Conservation (phyloP, 352 stramenopile species). For the Globisporangium rhizosaccharum region DNA sequence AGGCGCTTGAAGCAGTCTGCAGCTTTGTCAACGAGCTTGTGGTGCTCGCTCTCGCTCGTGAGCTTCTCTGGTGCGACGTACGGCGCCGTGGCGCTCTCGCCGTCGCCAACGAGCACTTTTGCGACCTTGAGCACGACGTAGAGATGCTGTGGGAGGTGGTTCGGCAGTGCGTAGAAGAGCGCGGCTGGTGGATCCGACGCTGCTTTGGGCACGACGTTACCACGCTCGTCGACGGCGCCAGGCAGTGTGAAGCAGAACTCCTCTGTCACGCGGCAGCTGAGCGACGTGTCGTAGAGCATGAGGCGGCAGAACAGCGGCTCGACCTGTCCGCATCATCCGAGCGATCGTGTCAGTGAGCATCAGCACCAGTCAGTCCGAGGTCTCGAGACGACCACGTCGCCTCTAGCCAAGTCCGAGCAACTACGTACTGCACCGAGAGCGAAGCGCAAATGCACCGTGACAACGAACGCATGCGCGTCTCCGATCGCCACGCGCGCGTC, state of each 20-base stretch:
- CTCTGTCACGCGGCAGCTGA: slow-evolving; percentile 50
- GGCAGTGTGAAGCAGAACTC: slow-evolving; percentile 59
- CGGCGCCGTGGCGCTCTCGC: slow-evolving; percentile 38
- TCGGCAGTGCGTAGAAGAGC: slow-evolving; percentile 54
- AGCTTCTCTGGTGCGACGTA: slow-evolving; percentile 67
- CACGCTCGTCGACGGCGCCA: slow-evolving; percentile 8
- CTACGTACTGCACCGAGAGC: slow-evolving; percentile 41
- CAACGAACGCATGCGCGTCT: slow-evolving; percentile 42
- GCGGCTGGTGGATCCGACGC: slow-evolving; percentile 15
- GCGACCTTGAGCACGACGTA: slow-evolving; percentile 64
- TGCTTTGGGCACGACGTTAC: background rate
- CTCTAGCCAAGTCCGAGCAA: background rate
- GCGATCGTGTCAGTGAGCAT: background rate
- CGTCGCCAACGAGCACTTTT: slow-evolving; percentile 54
- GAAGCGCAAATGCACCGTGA: slow-evolving; percentile 39
- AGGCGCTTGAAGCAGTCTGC: slow-evolving; percentile 38
- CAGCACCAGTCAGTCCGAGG: background rate
- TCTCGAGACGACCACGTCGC: background rate
- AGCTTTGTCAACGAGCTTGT: slow-evolving; percentile 52
- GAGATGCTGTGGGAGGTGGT: slow-evolving; percentile 38
- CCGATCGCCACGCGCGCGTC: slow-evolving; percentile 41
- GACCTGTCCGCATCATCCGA: slow-evolving; percentile 22
- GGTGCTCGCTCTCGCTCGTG: slow-evolving; percentile 33
- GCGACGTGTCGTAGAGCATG: slow-evolving; percentile 53
- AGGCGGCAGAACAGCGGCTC: slow-evolving; percentile 58